Evolutionary conservation across 139 green algal genomes (phyloP), one percentile per base, ranked within the genome.

Genomic region (Chlorella sorokiniana): DNA sequence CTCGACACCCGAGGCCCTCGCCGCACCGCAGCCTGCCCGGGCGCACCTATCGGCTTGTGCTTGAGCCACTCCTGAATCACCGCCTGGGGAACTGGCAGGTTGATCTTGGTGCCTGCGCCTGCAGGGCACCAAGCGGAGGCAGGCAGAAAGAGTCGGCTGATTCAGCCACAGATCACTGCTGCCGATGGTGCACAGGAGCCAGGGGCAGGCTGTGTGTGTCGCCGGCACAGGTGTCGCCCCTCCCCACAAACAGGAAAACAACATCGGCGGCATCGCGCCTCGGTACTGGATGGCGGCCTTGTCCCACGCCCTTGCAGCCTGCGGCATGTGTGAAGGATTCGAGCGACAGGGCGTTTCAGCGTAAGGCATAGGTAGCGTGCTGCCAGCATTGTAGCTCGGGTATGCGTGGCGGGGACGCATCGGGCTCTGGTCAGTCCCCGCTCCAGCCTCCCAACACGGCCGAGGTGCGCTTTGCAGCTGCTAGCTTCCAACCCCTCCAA

Each of bases 221-320:
- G n/a, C n/a, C n/a, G n/a, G n/a, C n/a, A n/a, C n/a, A n/a, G n/a
- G 5, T 23, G 22, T 23, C 9, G 4, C 9, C 52, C 52, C 52
- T 16, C 52, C 52, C 25, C 25, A 61, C 4, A 20, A 20, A 61
- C 52, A 61, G 22, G 22, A 9, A 61, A 20, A 61, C 27, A 61
- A 61, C 25, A 61, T 16, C 22, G 25, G 25, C 27, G 48, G 48
- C 48, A 20, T 16, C 56, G 16, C 76, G 56, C 76, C 76, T 35
- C 76, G 40, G 76, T 81, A 81, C 76, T 81, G 76, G 25, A 81
- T 56, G 6, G 76, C 76, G 5, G 76, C 61, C 11, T 59, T 59
- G 76, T 81, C 76, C 76, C 76, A 81, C 3, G 61, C 76, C 11
- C 40, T 40, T 7, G 76, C 76, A 10, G 76, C 76, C 76, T 81